Conservation (phyloP, 2,329 filamentous ascomycete species). For the Colletotrichum gloeosporioides region DNA sequence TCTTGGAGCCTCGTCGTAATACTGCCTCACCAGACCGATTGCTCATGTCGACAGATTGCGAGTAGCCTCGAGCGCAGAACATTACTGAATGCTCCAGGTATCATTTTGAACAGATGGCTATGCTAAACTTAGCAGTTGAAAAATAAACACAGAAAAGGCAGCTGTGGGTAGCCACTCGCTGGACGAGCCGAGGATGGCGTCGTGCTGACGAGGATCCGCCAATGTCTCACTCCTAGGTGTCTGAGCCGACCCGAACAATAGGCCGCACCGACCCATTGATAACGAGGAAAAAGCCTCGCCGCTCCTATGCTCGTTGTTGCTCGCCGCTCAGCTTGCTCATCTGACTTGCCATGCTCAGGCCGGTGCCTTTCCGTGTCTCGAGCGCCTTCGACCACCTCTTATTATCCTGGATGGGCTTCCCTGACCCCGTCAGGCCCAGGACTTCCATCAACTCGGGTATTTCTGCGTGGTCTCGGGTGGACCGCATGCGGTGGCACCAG, state of each 20-base stretch:
- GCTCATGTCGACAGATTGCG: no score
- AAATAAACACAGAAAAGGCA: neutral
- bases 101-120: conserved; percentile 8
- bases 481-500: conserved; percentile 85
- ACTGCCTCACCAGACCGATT: neutral
- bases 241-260: neutral
- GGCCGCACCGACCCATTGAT: neutral
- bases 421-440: conserved; percentile 59
- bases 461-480: conserved; percentile 79
- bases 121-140: neutral
- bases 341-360: conserved; percentile 54
- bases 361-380: conserved; percentile 57
- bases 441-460: conserved; percentile 69
- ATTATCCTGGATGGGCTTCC: conserved; percentile 40
- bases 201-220: neutral
- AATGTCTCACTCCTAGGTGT: neutral
- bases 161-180: neutral
- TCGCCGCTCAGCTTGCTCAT: conserved; percentile 49
- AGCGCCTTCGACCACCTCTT: conserved; percentile 54
- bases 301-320: conserved; percentile 4
- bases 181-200: neutral
- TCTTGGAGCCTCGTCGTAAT: neutral
- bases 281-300: neutral
- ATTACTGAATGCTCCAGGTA: neutral
- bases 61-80: no score